Evolutionary conservation across 2,329 filamentous ascomycete species (phyloP).

Genomic region (Fragosphaeria purpurea): DNA sequence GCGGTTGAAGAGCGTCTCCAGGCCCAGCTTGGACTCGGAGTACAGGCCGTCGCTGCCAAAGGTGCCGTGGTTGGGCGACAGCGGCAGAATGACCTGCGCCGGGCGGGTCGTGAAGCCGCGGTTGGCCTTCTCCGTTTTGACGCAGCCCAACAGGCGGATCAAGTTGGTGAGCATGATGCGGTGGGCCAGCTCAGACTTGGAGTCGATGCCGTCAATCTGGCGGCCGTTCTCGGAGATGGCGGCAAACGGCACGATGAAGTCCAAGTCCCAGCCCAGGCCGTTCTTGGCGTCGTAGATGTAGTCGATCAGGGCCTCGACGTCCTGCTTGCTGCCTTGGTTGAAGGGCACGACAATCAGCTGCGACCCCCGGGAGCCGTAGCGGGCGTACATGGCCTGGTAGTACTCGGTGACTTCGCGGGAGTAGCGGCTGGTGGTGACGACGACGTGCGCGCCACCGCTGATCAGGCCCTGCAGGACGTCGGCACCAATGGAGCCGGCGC

Average conservation of each 20-base stretch:
- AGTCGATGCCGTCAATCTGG: conserved; percentile 94
- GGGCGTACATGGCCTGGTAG: conserved; percentile 97
- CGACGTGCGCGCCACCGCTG: conserved; percentile 90
- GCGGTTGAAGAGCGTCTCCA: conserved; percentile 96
- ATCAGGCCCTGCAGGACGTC: conserved; percentile 94
- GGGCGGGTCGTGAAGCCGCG: conserved; percentile 90
- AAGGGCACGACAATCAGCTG: conserved; percentile 97
- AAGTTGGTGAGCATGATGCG: conserved; percentile 99
- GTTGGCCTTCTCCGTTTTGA: conserved; percentile 84
- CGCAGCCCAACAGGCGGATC: conserved; percentile 75
- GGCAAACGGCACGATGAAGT: conserved; percentile 91
- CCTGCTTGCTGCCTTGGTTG: conserved; percentile 98
- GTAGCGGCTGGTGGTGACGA: conserved; percentile 94
- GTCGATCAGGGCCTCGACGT: conserved; percentile 84
- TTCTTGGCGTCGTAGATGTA: conserved; percentile 97
- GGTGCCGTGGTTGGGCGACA: conserved; percentile 96
- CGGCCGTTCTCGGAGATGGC: conserved; percentile 97
- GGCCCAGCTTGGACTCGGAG: conserved; percentile 90
- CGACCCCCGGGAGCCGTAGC: conserved; percentile 85
- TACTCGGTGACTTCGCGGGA: conserved; percentile 97
- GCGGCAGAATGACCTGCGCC: conserved; percentile 87
- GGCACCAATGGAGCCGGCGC: conserved; percentile 93
- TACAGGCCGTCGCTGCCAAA: conserved; percentile 95
- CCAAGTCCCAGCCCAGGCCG: conserved; percentile 95
- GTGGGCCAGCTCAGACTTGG: conserved; percentile 93